A percentile compares a stretch with the other conserved stretches of the same genome.
These are phyloP conservation scores for Flaveria floridana DNA, from an alignment of 140 eudicot genomes.

Conservation along the genomic window DNA sequence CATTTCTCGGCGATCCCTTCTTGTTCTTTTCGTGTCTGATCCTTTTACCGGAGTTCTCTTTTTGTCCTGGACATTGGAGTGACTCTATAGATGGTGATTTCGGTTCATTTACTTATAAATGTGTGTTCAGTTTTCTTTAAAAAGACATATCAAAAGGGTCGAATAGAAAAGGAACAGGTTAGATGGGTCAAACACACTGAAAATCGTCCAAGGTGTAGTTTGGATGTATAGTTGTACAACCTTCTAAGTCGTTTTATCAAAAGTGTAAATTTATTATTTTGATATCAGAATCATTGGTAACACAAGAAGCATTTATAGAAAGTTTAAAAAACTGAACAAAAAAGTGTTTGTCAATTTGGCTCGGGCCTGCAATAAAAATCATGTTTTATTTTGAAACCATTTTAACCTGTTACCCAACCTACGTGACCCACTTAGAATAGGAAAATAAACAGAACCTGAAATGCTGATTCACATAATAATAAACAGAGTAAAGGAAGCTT, in stretches of 20 bases:
- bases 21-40: constrained; percentile 77
- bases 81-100: background rate
- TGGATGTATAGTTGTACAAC: background rate
- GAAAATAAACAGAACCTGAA: constrained; percentile 3
- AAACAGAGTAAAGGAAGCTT: constrained; percentile 11
- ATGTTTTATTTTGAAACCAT: background rate
- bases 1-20: constrained; percentile 92
- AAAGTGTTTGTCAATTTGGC: background rate
- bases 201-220: background rate
- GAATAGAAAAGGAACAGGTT: background rate
- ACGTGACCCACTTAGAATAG: background rate
- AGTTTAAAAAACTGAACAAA: background rate
- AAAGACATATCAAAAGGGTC: background rate
- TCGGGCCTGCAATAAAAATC: background rate
- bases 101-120: background rate
- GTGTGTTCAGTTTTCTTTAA: background rate
- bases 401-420: background rate
- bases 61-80: constrained; percentile 51
- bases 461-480: background rate
- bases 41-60: constrained; percentile 55
- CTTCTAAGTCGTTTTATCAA: background rate
- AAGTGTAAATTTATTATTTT: background rate
- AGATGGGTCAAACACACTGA: background rate
- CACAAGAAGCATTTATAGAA: background rate
- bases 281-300: background rate